These are phyloP conservation scores for Penicillium desertorum DNA, from an alignment of 495 filamentous ascomycete genomes.

Conservation along the genomic window DNA sequence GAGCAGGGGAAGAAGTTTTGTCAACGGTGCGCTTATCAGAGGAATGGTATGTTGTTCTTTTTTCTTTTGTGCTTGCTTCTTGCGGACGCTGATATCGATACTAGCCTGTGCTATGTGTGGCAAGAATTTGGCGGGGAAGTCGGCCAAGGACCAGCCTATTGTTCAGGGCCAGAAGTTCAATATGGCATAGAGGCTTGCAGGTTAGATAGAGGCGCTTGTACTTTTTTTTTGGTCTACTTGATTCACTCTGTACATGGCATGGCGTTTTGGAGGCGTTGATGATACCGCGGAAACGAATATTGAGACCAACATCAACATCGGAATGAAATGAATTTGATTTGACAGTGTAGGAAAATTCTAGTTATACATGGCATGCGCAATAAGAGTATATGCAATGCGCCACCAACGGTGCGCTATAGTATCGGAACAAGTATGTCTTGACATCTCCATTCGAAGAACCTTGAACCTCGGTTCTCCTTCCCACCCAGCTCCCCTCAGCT, in stretches of 20 bases:
- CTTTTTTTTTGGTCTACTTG: not conserved
- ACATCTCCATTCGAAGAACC: conserved; percentile 12
- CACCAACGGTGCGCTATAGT: conserved; percentile 19
- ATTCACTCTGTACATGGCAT: conserved; percentile 13
- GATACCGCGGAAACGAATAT: conserved; percentile 4
- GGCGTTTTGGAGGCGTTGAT: conserved; percentile 22
- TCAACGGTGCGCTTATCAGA: conserved; percentile 65
- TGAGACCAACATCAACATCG: not conserved
- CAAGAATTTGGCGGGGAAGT: conserved; percentile 53
- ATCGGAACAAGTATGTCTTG: conserved; percentile 20
- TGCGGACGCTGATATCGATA: conserved; percentile 15
- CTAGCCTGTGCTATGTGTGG: conserved; percentile 67
- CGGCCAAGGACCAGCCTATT: conserved; percentile 49
- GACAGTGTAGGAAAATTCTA: conserved; percentile 39
- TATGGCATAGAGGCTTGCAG: conserved; percentile 48
- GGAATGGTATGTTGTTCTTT: conserved; percentile 50
- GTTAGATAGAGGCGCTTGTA: not conserved
- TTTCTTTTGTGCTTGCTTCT: not conserved
- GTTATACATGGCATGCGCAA: conserved; percentile 49
- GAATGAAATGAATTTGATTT: conserved; percentile 25
- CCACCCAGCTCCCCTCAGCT: conserved; percentile 15
- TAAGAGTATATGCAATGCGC: conserved; percentile 45
- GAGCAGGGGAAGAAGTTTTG: conserved; percentile 62
- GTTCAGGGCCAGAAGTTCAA: conserved; percentile 66
- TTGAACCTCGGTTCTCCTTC: not conserved